Conservation (phyloP, 305 asterid species). For the Fraxinus velutina region DNA sequence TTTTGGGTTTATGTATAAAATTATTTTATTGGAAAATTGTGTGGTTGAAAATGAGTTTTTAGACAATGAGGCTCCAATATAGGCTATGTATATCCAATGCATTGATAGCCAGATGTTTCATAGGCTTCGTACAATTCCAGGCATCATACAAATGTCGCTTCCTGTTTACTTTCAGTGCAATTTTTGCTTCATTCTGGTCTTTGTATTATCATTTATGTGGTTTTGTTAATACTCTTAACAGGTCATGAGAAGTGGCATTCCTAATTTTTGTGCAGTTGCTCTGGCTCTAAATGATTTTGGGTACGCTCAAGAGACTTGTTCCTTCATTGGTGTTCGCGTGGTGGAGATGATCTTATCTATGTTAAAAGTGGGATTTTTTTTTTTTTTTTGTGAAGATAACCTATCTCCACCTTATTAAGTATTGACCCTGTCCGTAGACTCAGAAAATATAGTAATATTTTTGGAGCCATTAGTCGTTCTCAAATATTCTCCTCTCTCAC, state of each 20-base stretch:
- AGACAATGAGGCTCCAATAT: not conserved
- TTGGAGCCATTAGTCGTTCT: not conserved
- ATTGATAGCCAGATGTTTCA: not conserved
- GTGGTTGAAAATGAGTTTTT: not conserved
- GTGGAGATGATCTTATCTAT: constrained; percentile 40
- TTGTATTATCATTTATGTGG: constrained; percentile 19
- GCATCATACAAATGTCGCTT: constrained; percentile 15
- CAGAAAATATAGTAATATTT: not conserved
- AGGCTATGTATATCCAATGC: not conserved
- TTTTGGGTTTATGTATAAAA: not conserved
- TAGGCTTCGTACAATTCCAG: constrained; percentile 22
- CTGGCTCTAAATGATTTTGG: constrained; percentile 69
- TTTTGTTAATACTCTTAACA: constrained; percentile 19
- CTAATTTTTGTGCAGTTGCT: constrained; percentile 99
- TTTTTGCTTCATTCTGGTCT: constrained; percentile 1
- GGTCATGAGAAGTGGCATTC: constrained; percentile 81
- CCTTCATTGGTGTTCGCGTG: constrained; percentile 13
- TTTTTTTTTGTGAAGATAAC: not conserved
- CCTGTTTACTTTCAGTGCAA: not conserved
- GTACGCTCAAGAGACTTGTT: constrained; percentile 33
- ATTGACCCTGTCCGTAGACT: not conserved
- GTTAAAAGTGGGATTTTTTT: not conserved
- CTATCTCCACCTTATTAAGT: not conserved
- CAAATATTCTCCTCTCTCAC: not conserved
- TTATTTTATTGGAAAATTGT: not conserved